Evolutionary conservation across 2,329 filamentous ascomycete genomes (phyloP), one percentile per base, ranked within the genome.

Genomic region (Myriosclerotinia curreyana): DNA sequence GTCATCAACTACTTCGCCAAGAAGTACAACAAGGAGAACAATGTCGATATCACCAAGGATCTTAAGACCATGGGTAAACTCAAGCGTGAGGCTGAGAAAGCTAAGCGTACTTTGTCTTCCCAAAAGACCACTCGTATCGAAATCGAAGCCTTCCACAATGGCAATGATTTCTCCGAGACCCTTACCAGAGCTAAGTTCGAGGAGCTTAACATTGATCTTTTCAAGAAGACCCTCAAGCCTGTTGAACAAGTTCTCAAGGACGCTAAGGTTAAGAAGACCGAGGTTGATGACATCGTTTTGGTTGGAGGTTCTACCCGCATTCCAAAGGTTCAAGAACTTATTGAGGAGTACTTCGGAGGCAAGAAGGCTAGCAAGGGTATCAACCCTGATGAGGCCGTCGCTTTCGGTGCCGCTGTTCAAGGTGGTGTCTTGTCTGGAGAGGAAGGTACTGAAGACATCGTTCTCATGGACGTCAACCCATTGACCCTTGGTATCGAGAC

Each of bases 331-430:
- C 90, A 96, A 82, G 78, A 86, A 73, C 88, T 98, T 76, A 90
- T 98, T 71, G 92, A 98, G 84, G 93, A 98, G 80, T 98, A 86
- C 86, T 98, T 98, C 78, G 82, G 77, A 73, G 89, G 93, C 79
- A 98, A 98, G 91, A 93, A 95, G 85, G 92, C 93, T 73, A 93
- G 90, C 86, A 98, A 98, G 91, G 92, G 92, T 81, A 96, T 99
- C 79, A 98, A 98, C 87, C 95, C 95, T 73, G 95, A 99, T 76
- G 95, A 98, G 84, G 95, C 95, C 81, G 95, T 98, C 72, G 95
- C 95, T 76, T 98, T 93, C 78, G 95, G 95, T 81, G 95, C 95
- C 69, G 94, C 95, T 72, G 92, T 98, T 72, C 95, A 99, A 82
- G 95, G 90, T 81, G 94, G 93, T 89, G 88, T 98, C 75, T 84